Percentiles rank a stretch among this genome's conserved stretches.
Conservation (phyloP, 73 alveolate genomes). For the Symbiodinium natans region DNA sequence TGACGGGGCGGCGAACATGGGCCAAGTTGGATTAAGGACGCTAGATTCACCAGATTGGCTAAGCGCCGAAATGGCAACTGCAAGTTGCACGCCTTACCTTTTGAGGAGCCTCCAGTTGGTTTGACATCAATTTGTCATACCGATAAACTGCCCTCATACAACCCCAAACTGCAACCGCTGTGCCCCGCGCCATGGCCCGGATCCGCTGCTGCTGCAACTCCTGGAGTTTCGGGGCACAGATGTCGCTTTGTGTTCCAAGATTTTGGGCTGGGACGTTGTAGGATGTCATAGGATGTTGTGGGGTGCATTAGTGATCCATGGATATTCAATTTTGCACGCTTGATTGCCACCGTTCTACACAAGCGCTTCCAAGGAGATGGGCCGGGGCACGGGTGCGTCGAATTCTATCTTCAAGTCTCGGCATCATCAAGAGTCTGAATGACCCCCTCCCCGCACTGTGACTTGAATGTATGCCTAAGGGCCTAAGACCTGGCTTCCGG, state of each 20-base stretch:
- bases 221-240: neutral
- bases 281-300: neutral
- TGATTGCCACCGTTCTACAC: neutral
- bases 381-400: neutral
- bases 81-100: no score
- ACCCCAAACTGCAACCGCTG: neutral
- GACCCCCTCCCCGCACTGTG: no score
- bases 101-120: no score
- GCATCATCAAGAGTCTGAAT: no score
- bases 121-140: no score
- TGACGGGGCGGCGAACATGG: no score
- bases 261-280: neutral
- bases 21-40: no score
- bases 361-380: neutral
- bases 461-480: no score
- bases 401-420: neutral
- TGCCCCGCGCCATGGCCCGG: conserved; percentile 60
- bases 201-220: conserved; percentile 89
- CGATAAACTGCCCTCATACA: no score
- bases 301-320: neutral
- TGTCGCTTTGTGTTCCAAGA: neutral
- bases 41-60: no score
- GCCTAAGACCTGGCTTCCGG: no score
- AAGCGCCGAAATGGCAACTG: no score
- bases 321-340: neutral